These are phyloP conservation scores for Blastobotrys terrestris DNA, from an alignment of 805 yeast species.

Conservation along the genomic window DNA sequence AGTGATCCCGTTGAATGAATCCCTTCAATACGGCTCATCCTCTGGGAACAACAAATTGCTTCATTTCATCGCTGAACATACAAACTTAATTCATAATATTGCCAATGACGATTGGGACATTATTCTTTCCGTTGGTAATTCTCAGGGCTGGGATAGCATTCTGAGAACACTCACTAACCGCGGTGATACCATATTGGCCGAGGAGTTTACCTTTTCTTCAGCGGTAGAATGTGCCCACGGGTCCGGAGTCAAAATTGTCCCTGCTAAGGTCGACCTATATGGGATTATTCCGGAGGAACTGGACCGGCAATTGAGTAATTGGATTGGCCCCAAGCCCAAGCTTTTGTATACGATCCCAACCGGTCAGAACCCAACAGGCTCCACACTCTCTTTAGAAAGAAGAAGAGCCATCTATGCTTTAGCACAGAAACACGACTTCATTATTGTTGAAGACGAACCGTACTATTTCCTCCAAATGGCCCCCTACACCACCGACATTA, in stretches of 20 bases:
- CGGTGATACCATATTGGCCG: constrained; percentile 80
- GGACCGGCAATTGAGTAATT: constrained; percentile 52
- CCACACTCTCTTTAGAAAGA: constrained; percentile 70
- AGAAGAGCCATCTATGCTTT: constrained; percentile 68
- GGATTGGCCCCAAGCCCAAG: constrained; percentile 74
- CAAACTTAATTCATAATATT: constrained; percentile 36
- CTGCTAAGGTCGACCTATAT: constrained; percentile 68
- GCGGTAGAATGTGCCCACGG: constrained; percentile 79
- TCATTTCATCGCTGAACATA: constrained; percentile 67
- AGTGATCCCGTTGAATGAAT: constrained; percentile 63
- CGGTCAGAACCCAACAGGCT: constrained; percentile 98
- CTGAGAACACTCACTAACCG: constrained; percentile 70
- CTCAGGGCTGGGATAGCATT: constrained; percentile 82
- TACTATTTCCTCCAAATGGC: constrained; percentile 96
- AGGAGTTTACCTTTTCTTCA: constrained; percentile 76
- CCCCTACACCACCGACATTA: constrained; percentile 46
- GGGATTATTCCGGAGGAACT: constrained; percentile 75
- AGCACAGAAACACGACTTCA: constrained; percentile 78
- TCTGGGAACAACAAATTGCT: constrained; percentile 72
- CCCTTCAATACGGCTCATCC: constrained; percentile 90
- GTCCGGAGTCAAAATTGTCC: constrained; percentile 58
- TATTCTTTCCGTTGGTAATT: constrained; percentile 72
- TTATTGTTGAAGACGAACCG: constrained; percentile 94
- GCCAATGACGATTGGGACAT: constrained; percentile 68
- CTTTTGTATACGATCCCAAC: constrained; percentile 87